Evolutionary conservation across 768 basidiomycete genomes (phyloP), one percentile per base, ranked within the genome.

Genomic region (Fomitopsis serialis): DNA sequence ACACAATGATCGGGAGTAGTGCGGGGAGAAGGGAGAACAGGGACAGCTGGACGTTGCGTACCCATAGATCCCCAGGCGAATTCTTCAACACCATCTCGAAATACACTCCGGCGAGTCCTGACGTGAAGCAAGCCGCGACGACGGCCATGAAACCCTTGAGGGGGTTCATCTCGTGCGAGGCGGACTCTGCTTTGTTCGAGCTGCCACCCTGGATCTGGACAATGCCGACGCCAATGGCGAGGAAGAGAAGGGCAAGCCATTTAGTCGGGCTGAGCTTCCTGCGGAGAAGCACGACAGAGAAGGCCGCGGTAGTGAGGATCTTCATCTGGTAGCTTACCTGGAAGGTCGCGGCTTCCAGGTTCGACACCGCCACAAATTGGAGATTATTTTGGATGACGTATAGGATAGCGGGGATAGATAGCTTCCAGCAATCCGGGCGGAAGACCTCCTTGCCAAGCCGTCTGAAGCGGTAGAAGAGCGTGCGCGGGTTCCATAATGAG

Each of bases 321-420:
- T 96, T 96, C 93, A 96, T 96, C 68, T 96, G 93, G 70, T 95
- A 95, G 42, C 85, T 91, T 66, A 96, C 93, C 70, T 97, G 95
- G 71, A 98, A 98, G 15, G 94, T 97, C 21, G 95, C 94, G 15
- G 91, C 93, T 59, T 93, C 87, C 55, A 98, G 76, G 69, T 98
- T 98, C 42, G 89, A 87, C 5, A 90, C 92, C 32, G 95, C 95
- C 50, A 95, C 86, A 69, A 92, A 98, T 70, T 97, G 95, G 32
- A 98, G 76, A 74, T 92, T 92, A 74, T 96, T 96, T 76, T 98
- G 92, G 55, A 95, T 82, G 65, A 93, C 89, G 56, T 97, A 98
- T 64, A 98, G 83, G 65, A 97, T 89, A 48, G 96, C 95, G 22
- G 96, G 96, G 64, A 98, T 93, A 43, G 94, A 92, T 27, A 98